Evolutionary conservation across 352 stramenopile species (phyloP).

Genomic region (Phytophthora fragariaefolia): DNA sequence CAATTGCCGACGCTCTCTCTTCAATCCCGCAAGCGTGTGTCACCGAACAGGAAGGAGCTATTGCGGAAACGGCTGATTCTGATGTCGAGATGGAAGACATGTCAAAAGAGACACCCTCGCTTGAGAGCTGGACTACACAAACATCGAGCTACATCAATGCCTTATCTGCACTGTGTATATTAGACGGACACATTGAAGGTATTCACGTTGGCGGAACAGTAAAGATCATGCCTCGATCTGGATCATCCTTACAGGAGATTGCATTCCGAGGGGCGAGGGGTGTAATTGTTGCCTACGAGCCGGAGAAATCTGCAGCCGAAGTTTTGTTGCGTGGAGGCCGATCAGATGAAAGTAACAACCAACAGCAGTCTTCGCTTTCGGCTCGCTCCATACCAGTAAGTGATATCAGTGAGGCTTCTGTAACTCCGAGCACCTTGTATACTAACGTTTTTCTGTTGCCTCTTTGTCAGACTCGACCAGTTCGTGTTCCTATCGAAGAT

Average conservation of each 20-base stretch:
- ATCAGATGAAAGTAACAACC: slow-evolving; percentile 38
- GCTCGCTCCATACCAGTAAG: slow-evolving; percentile 56
- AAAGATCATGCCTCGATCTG: slow-evolving; percentile 81
- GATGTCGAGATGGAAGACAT: slow-evolving; percentile 90
- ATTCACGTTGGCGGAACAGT: slow-evolving; percentile 82
- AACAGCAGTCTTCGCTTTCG: slow-evolving; percentile 42
- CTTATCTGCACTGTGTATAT: slow-evolving; percentile 78
- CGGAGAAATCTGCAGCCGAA: slow-evolving; percentile 84
- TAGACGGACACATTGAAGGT: slow-evolving; percentile 87
- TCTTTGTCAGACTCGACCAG: slow-evolving; percentile 61
- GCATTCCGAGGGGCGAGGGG: slow-evolving; percentile 76
- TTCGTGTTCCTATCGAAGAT: slow-evolving; percentile 87
- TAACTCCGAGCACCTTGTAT: slow-evolving; percentile 1
- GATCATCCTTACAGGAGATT: slow-evolving; percentile 75
- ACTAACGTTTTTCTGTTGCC: slow-evolving; percentile 9
- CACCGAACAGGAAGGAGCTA: slow-evolving; percentile 34
- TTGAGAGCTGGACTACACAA: slow-evolving; percentile 61
- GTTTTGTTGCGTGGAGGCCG: slow-evolving; percentile 68
- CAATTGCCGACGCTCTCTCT: slow-evolving; percentile 61
- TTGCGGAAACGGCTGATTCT: slow-evolving; percentile 45
- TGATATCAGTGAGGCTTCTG: not conserved
- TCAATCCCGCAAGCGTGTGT: slow-evolving; percentile 54
- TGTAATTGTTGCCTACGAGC: slow-evolving; percentile 80
- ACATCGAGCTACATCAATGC: slow-evolving; percentile 63
- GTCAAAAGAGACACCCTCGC: slow-evolving; percentile 59